These are phyloP conservation scores for Penicillium taxi DNA, from an alignment of 495 filamentous ascomycete genomes.

Conservation along the genomic window DNA sequence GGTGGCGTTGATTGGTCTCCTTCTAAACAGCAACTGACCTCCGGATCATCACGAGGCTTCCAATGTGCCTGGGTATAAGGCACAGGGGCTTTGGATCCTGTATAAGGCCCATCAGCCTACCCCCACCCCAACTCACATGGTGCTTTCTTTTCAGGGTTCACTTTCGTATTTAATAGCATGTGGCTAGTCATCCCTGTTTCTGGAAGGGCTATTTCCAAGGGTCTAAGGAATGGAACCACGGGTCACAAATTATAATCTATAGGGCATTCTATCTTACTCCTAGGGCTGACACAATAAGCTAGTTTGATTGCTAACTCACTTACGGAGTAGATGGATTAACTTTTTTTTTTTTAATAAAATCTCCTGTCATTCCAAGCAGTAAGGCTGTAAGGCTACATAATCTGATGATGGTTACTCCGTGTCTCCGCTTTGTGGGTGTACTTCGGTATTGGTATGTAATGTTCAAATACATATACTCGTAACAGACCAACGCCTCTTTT, in stretches of 20 bases:
- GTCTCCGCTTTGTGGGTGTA: too few relatives aligned
- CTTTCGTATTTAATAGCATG: neutral
- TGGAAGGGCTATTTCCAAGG: conserved; percentile 11
- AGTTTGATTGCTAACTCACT: too few relatives aligned
- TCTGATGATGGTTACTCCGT: too few relatives aligned
- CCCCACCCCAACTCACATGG: conserved; percentile 2
- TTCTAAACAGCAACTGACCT: neutral
- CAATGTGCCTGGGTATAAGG: conserved; percentile 11
- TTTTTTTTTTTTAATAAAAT: too few relatives aligned
- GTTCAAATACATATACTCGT: conserved; percentile 6
- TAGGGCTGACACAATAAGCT: conserved; percentile 1
- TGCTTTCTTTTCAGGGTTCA: neutral
- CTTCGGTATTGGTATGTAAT: conserved; percentile 11
- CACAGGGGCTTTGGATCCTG: too few relatives aligned
- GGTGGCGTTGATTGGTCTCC: too few relatives aligned
- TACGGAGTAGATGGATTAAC: too few relatives aligned
- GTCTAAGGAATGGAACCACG: conserved; percentile 6
- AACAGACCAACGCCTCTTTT: conserved; percentile 9
- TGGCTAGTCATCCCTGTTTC: conserved; percentile 8
- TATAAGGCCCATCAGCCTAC: conserved; percentile 8
- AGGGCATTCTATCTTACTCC: too few relatives aligned
- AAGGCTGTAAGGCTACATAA: too few relatives aligned
- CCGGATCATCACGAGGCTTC: conserved; percentile 10
- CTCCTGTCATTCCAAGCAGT: too few relatives aligned
- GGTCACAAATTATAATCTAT: conserved; percentile 2